Conservation (phyloP, 805 yeast genomes). For the Wickerhamomyces pijperi region DNA sequence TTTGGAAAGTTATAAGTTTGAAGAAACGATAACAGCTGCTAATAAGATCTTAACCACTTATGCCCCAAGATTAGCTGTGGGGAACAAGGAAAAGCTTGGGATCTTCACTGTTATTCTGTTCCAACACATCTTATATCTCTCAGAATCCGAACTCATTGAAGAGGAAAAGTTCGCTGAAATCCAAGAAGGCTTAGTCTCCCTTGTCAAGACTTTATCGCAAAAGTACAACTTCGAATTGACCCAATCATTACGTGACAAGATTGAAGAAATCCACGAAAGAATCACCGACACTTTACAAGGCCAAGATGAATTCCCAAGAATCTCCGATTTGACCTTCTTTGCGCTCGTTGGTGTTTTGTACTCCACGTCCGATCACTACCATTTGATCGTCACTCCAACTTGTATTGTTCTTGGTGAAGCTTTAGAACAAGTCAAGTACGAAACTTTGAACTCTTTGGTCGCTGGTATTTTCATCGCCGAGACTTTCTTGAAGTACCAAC, state of each 20-base stretch:
- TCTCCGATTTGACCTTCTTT: conserved; percentile 56
- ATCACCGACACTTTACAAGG: conserved; percentile 23
- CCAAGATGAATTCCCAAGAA: conserved; percentile 24
- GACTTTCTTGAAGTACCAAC: conserved; percentile 59
- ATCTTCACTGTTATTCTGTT: conserved; percentile 51
- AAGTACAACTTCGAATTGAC: conserved; percentile 56
- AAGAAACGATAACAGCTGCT: conserved; percentile 36
- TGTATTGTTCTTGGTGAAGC: conserved; percentile 62
- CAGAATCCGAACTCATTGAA: conserved; percentile 26
- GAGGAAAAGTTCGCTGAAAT: conserved; percentile 24
- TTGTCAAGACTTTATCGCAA: conserved; percentile 49
- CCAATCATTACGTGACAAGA: conserved; percentile 45
- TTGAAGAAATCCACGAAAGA: conserved; percentile 44
- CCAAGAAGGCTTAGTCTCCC: conserved; percentile 32
- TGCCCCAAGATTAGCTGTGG: conserved; percentile 71
- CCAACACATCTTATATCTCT: conserved; percentile 44
- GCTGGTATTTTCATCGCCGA: conserved; percentile 61
- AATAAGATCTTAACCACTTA: conserved; percentile 45
- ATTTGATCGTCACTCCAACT: conserved; percentile 80
- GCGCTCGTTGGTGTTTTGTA: conserved; percentile 65
- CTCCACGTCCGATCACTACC: conserved; percentile 94
- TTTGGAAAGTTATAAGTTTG: conserved; percentile 24
- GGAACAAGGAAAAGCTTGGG: conserved; percentile 69
- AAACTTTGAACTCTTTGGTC: conserved; percentile 31
- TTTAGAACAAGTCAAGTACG: conserved; percentile 39